Conservation (phyloP, 2,329 filamentous ascomycete species). For the Aurifilum marmelostoma region DNA sequence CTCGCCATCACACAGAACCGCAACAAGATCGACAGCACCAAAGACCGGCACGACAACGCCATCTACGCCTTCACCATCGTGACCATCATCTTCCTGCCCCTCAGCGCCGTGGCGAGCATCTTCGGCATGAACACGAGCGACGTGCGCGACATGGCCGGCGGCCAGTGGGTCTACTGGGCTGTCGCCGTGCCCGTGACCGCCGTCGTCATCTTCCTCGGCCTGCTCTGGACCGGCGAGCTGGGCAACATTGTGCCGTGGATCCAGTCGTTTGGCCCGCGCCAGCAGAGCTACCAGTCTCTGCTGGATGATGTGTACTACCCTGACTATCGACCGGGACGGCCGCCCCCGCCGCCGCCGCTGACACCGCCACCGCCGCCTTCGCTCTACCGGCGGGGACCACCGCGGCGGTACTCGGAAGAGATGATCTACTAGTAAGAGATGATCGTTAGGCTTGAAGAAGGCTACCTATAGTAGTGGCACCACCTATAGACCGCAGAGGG, state of each 20-base stretch:
- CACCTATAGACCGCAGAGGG: no score
- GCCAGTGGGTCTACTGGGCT: slow-evolving; percentile 56
- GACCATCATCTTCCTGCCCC: slow-evolving; percentile 53
- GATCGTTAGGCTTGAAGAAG: not conserved
- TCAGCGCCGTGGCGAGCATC: slow-evolving; percentile 50
- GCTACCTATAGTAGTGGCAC: no score
- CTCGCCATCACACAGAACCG: not conserved
- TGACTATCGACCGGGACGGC: not conserved
- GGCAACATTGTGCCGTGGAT: slow-evolving; percentile 38
- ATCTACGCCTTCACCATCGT: slow-evolving; percentile 55
- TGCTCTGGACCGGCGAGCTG: slow-evolving; percentile 50
- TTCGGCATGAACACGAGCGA: slow-evolving; percentile 59
- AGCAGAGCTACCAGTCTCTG: not conserved
- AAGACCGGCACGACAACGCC: slow-evolving; percentile 49
- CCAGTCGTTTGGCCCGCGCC: slow-evolving; percentile 5
- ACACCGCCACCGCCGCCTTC: not conserved
- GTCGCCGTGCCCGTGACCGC: slow-evolving; percentile 51
- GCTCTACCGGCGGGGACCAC: no score
- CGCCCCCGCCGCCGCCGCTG: no score
- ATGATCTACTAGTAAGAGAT: no score
- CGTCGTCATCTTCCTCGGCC: slow-evolving; percentile 43
- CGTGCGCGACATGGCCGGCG: slow-evolving; percentile 34
- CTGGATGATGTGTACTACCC: not conserved
- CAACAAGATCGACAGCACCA: slow-evolving; percentile 37
- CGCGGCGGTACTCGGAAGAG: not conserved